phyloP scores from a whole-genome alignment of 2,329 filamentous ascomycete species.

The Chaetothyriales sp. region DNA sequence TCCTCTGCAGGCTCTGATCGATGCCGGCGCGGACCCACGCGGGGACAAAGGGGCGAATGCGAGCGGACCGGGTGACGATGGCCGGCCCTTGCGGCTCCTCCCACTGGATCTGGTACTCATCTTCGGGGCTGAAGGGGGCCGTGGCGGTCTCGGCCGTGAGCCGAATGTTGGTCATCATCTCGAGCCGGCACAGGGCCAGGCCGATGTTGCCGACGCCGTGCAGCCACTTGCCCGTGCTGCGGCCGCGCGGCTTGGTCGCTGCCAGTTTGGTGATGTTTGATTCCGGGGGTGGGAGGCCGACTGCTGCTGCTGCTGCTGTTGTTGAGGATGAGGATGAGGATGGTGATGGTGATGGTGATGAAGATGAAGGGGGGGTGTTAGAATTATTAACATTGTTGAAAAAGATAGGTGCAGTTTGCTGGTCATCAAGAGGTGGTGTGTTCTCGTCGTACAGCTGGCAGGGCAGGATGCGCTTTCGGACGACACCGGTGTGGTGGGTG shows the following conservation, averaged over 20 bases:
- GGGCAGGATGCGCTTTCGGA: slow-evolving; percentile 77
- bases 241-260: slow-evolving; percentile 37
- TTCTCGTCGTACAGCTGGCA: slow-evolving; percentile 51
- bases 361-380: too few relatives aligned
- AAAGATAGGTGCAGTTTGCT: neutral
- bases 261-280: slow-evolving; percentile 40
- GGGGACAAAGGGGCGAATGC: slow-evolving; percentile 66
- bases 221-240: slow-evolving; percentile 69
- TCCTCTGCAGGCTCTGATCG: slow-evolving; percentile 12
- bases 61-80: slow-evolving; percentile 25
- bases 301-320: too few relatives aligned
- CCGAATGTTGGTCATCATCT: slow-evolving; percentile 72
- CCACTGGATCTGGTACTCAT: slow-evolving; percentile 48
- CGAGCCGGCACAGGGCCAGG: slow-evolving; percentile 69
- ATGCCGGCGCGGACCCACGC: slow-evolving; percentile 46
- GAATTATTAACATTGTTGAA: neutral
- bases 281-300: slow-evolving; percentile 22
- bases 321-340: too few relatives aligned
- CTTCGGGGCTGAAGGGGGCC: slow-evolving; percentile 38
- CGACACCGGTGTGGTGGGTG: slow-evolving; percentile 84
- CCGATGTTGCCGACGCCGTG: slow-evolving; percentile 70
- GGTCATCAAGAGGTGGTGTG: slow-evolving; percentile 8
- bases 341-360: too few relatives aligned
- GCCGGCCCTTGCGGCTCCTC: slow-evolving; percentile 22
- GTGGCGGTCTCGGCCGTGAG: slow-evolving; percentile 50